Conservation (phyloP, 1,139 yeast genomes). For the Lipomyces yarrowii region DNA sequence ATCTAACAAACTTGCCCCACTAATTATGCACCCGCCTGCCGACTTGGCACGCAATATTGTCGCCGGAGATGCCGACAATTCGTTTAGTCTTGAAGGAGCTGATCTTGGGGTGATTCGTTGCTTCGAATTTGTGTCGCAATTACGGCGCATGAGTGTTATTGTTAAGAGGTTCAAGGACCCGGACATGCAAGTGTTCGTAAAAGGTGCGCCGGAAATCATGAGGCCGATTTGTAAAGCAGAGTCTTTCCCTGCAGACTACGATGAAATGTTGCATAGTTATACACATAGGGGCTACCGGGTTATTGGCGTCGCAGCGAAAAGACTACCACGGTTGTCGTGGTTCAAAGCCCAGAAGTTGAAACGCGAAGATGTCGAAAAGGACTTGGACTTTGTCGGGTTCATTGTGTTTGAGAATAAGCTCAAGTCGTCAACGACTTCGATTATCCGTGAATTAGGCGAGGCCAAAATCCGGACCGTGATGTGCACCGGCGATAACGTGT, state of each 20-base stretch:
- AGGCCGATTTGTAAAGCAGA: conserved; percentile 69
- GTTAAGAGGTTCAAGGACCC: conserved; percentile 47
- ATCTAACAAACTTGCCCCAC: conserved; percentile 45
- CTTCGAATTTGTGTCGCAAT: conserved; percentile 79
- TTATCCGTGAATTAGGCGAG: conserved; percentile 57
- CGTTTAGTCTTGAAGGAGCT: conserved; percentile 38
- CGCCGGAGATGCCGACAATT: conserved; percentile 18
- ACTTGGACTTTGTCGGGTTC: conserved; percentile 78
- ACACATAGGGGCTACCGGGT: conserved; percentile 95
- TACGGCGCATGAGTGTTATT: conserved; percentile 90
- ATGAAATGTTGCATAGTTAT: conserved; percentile 73
- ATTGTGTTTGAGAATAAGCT: conserved; percentile 90
- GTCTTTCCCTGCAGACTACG: conserved; percentile 73
- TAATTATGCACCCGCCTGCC: conserved; percentile 51
- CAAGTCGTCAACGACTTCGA: conserved; percentile 65
- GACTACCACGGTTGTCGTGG: conserved; percentile 49
- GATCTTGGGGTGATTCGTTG: conserved; percentile 63
- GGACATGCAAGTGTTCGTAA: conserved; percentile 59
- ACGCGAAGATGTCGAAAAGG: conserved; percentile 68
- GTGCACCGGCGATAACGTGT: conserved; percentile 97
- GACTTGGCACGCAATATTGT: conserved; percentile 31
- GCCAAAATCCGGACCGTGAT: conserved; percentile 84
- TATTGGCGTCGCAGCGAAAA: conserved; percentile 86
- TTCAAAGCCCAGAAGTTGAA: conserved; percentile 45
- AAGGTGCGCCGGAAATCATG: conserved; percentile 99